Percentiles rank a stretch among this genome's conserved stretches.
Conservation (phyloP, 2,329 filamentous ascomycete genomes). For the Botrytis deweyae region DNA sequence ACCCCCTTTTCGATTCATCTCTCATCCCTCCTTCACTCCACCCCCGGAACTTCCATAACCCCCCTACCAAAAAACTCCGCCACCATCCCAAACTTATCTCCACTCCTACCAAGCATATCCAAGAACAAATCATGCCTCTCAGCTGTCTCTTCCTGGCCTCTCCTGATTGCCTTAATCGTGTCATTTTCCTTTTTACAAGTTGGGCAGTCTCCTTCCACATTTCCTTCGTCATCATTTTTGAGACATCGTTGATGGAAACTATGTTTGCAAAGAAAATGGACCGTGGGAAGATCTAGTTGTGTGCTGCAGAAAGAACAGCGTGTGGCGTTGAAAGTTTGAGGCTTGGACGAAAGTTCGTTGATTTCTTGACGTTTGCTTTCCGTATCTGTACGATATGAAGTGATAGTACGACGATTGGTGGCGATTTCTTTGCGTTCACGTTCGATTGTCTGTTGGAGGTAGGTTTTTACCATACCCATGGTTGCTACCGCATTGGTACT, state of each 20-base stretch:
- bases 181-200: slow-evolving; percentile 81
- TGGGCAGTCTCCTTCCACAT: slow-evolving; percentile 75
- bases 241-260: slow-evolving; percentile 93
- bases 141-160: slow-evolving; percentile 81
- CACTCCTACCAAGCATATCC: slow-evolving; percentile 72
- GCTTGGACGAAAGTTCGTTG: slow-evolving; percentile 71
- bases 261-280: slow-evolving; percentile 97
- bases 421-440: slow-evolving; percentile 84
- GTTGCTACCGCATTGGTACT: slow-evolving; percentile 79
- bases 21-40: not conserved
- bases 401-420: slow-evolving; percentile 75
- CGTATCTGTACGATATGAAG: slow-evolving; percentile 81
- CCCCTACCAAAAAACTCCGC: slow-evolving; percentile 94
- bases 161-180: slow-evolving; percentile 82
- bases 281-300: slow-evolving; percentile 78
- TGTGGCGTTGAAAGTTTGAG: slow-evolving; percentile 85
- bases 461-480: slow-evolving; percentile 96
- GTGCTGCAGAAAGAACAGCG: slow-evolving; percentile 77
- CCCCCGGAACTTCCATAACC: slow-evolving; percentile 64
- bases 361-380: slow-evolving; percentile 77
- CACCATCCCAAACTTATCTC: slow-evolving; percentile 84
- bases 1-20: not conserved
- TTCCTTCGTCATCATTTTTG: slow-evolving; percentile 46
- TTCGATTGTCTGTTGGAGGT: slow-evolving; percentile 84
- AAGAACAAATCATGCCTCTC: slow-evolving; percentile 87